Evolutionary conservation across 169 alveolate genomes (phyloP).

Genomic region (Plasmodium vivax): DNA sequence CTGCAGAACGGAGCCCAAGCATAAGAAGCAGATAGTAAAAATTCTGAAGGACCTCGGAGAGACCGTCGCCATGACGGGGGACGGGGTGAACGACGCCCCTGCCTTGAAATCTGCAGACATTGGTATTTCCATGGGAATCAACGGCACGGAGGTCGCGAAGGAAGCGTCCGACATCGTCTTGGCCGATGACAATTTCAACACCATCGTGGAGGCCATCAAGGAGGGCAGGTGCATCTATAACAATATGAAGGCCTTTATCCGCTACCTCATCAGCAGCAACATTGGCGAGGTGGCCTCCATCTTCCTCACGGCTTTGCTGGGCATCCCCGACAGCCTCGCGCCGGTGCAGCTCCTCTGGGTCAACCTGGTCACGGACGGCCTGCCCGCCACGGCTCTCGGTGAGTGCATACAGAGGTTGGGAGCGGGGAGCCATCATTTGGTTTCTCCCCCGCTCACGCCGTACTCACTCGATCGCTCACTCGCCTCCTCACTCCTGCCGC

Average conservation of each 20-base stretch:
- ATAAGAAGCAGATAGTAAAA: slow-evolving; percentile 97
- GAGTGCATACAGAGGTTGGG: no score
- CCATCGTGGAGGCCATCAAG: slow-evolving; percentile 99
- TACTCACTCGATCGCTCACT: no score
- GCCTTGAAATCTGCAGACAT: slow-evolving; percentile 98
- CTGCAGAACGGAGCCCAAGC: slow-evolving; percentile 98
- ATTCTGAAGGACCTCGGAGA: slow-evolving; percentile 94
- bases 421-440: neutral
- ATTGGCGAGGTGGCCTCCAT: slow-evolving; percentile 99
- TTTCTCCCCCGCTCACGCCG: neutral
- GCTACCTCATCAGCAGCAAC: slow-evolving; percentile 98
- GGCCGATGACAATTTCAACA: slow-evolving; percentile 99
- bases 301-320: slow-evolving; percentile 98
- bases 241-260: slow-evolving; percentile 98
- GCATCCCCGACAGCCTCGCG: slow-evolving; percentile 97
- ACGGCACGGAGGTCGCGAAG: slow-evolving; percentile 99
- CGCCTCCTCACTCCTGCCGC: neutral
- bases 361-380: slow-evolving; percentile 99
- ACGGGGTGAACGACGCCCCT: slow-evolving; percentile 99
- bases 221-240: slow-evolving; percentile 98
- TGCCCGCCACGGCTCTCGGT: slow-evolving; percentile 99
- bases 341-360: slow-evolving; percentile 99
- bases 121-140: slow-evolving; percentile 99
- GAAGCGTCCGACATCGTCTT: slow-evolving; percentile 99
- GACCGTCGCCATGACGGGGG: slow-evolving; percentile 98